Evolutionary conservation across 768 basidiomycete species (phyloP).

Genomic region (Mycena alexandri): DNA sequence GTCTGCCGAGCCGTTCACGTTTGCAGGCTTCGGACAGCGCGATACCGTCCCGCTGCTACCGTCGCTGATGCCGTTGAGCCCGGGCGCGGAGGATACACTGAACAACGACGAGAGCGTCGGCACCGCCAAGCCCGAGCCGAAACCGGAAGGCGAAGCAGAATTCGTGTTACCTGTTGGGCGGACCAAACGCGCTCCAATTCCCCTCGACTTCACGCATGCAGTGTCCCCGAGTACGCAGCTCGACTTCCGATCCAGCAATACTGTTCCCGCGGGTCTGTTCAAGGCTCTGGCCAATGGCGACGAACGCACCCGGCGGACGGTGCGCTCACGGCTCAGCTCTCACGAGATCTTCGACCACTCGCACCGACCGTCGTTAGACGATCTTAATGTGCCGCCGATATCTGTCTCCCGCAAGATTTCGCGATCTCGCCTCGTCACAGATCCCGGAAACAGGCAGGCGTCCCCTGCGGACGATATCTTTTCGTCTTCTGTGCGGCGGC

Average conservation of each 20-base stretch:
- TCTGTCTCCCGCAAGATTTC: slow-evolving; percentile 70
- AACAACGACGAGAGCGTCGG: slow-evolving; percentile 48
- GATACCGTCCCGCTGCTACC: slow-evolving; percentile 35
- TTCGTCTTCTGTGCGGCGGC: slow-evolving; percentile 46
- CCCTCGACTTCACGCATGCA: slow-evolving; percentile 75
- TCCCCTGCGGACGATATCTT: slow-evolving; percentile 58
- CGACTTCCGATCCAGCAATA: slow-evolving; percentile 77
- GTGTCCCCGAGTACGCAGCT: slow-evolving; percentile 46
- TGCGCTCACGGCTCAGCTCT: slow-evolving; percentile 83
- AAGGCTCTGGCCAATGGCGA: slow-evolving; percentile 76
- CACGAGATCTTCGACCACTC: slow-evolving; percentile 80
- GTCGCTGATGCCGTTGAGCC: slow-evolving; percentile 33
- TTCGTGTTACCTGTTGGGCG: slow-evolving; percentile 47
- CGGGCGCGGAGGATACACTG: slow-evolving; percentile 41
- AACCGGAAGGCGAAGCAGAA: slow-evolving; percentile 42
- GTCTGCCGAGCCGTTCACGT: slow-evolving; percentile 72
- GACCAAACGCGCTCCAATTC: slow-evolving; percentile 79
- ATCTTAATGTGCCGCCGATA: slow-evolving; percentile 76
- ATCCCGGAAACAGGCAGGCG: slow-evolving; percentile 56
- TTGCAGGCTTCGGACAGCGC: slow-evolving; percentile 66
- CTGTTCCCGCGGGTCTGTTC: slow-evolving; percentile 88
- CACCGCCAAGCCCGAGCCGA: slow-evolving; percentile 50
- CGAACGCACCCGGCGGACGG: slow-evolving; percentile 75
- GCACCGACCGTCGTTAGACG: slow-evolving; percentile 81
- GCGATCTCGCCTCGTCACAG: slow-evolving; percentile 67